These are phyloP conservation scores for Phytophthora nicotianae DNA, from an alignment of 352 stramenopile genomes.

Conservation along the genomic window DNA sequence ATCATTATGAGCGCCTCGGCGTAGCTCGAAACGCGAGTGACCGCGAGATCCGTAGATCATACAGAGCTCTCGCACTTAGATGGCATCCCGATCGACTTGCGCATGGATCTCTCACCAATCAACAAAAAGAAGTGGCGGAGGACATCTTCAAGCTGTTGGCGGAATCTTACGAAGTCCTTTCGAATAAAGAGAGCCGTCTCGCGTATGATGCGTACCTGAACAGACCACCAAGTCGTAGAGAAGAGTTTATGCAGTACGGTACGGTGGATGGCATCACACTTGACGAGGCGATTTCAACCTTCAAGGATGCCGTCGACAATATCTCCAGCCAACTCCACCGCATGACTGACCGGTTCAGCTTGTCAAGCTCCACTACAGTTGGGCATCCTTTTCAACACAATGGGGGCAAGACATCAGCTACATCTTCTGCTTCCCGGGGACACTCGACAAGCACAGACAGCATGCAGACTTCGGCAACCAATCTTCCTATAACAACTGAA, in stretches of 20 bases:
- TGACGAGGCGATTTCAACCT: constrained; percentile 80
- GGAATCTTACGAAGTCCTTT: constrained; percentile 85
- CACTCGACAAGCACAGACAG: constrained; percentile 5
- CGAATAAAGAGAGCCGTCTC: constrained; percentile 49
- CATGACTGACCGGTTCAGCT: constrained; percentile 67
- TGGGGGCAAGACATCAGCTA: constrained; percentile 24
- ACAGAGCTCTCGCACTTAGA: constrained; percentile 72
- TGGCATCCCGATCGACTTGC: constrained; percentile 84
- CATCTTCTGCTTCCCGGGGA: constrained; percentile 8
- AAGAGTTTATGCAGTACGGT: constrained; percentile 76
- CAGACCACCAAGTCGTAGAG: constrained; percentile 48
- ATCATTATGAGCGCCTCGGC: constrained; percentile 81
- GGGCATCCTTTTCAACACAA: constrained; percentile 59
- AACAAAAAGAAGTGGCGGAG: constrained; percentile 73
- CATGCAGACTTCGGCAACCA: constrained; percentile 14
- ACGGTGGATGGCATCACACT: constrained; percentile 78
- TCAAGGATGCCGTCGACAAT: constrained; percentile 74
- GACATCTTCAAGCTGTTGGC: constrained; percentile 83
- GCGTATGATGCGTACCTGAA: constrained; percentile 71
- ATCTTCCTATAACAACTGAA: constrained; percentile 16
- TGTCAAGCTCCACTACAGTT: constrained; percentile 71
- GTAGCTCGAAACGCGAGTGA: constrained; percentile 62
- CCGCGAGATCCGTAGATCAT: constrained; percentile 72
- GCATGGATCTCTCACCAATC: constrained; percentile 33
- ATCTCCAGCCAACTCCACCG: constrained; percentile 48